phyloP scores from a whole-genome alignment of 805 yeast species.

The Phaffomyces thermotolerans region DNA sequence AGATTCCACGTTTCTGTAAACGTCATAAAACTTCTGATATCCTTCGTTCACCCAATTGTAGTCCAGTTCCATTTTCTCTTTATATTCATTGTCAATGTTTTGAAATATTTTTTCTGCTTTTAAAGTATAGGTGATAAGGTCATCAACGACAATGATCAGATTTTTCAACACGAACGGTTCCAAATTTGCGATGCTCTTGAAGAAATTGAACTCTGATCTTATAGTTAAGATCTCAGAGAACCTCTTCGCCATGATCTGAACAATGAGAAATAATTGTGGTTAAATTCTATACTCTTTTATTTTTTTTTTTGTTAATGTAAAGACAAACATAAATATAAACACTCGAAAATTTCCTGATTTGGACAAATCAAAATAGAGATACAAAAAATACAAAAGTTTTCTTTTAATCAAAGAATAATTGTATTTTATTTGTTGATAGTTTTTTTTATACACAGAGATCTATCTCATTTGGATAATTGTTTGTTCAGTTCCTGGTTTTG shows the following conservation, averaged over 20 bases:
- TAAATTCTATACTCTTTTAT: no score
- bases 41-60: slow-evolving; percentile 31
- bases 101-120: slow-evolving; percentile 13
- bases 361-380: neutral
- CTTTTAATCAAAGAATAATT: neutral
- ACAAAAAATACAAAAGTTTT: neutral
- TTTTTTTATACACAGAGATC: neutral
- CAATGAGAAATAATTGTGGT: neutral
- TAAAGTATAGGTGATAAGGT: slow-evolving; percentile 15
- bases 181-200: slow-evolving; percentile 17
- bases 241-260: slow-evolving; percentile 7
- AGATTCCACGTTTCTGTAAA: slow-evolving; percentile 25
- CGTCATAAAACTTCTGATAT: slow-evolving; percentile 24
- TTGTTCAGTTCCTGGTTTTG: slow-evolving; percentile 2
- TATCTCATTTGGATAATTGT: neutral
- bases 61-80: slow-evolving; percentile 1
- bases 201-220: slow-evolving; percentile 20
- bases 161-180: slow-evolving; percentile 21
- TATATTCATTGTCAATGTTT: slow-evolving; percentile 2
- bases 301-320: neutral
- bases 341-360: slow-evolving; percentile 2
- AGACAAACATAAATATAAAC: neutral
- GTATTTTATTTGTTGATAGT: neutral
- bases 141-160: slow-evolving; percentile 16
- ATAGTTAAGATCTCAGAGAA: slow-evolving; percentile 21